A percentile compares a stretch with the other conserved stretches of the same genome.
These are phyloP conservation scores for Volvox reticuliferus DNA, from an alignment of 139 green algal genomes.

Conservation along the genomic window DNA sequence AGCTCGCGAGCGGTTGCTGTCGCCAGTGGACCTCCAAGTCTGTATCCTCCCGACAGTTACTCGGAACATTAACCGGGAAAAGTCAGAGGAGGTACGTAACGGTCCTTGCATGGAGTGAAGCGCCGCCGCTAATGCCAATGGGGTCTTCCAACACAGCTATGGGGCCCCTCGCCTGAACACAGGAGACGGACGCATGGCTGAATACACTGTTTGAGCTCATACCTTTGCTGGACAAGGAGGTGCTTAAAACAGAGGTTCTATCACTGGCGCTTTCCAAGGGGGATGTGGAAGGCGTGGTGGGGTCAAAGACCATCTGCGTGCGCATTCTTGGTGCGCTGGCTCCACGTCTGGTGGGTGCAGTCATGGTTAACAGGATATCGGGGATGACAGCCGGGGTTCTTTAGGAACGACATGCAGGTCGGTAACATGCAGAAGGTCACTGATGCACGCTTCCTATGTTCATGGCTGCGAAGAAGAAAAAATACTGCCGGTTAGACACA, in stretches of 20 bases:
- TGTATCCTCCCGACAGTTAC: constrained; percentile 56
- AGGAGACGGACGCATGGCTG: constrained; percentile 65
- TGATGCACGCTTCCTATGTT: too few relatives aligned
- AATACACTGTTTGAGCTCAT: constrained; percentile 59
- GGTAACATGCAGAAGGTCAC: too few relatives aligned
- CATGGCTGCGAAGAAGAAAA: too few relatives aligned
- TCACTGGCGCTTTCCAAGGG: constrained; percentile 62
- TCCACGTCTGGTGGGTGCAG: constrained; percentile 50
- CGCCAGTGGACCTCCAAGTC: constrained; percentile 55
- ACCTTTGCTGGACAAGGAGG: constrained; percentile 61
- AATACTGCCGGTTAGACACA: too few relatives aligned
- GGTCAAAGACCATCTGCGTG: constrained; percentile 56
- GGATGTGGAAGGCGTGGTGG: constrained; percentile 59
- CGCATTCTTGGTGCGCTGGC: constrained; percentile 56
- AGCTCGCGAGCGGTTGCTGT: constrained; percentile 56
- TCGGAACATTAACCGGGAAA: constrained; percentile 65
- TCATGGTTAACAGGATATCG: not conserved
- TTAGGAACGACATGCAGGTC: too few relatives aligned
- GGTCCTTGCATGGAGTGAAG: not conserved
- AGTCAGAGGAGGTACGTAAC: constrained; percentile 56
- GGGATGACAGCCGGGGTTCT: not conserved
- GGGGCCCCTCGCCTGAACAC: not conserved
- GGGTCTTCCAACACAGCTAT: too few relatives aligned
- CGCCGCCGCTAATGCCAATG: too few relatives aligned
- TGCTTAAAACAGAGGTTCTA: constrained; percentile 57